phyloP scores from a whole-genome alignment of 257 asterid species.

The Nemophila menziesii region DNA sequence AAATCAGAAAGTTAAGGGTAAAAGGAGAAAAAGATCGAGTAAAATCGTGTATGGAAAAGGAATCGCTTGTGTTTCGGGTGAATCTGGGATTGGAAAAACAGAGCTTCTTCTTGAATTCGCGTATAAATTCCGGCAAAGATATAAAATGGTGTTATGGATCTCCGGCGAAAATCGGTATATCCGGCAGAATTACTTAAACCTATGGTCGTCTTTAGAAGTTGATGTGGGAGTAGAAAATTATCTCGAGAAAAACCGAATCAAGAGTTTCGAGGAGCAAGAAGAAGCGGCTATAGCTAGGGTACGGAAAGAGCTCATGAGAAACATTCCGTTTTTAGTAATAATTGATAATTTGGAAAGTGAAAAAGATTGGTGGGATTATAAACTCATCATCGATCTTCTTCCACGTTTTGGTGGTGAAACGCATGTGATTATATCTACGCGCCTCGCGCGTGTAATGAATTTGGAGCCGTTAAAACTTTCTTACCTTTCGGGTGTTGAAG shows the following conservation, averaged over 20 bases:
- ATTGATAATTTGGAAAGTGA: conserved; percentile 85
- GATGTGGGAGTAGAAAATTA: conserved; percentile 67
- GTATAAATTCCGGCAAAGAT: conserved; percentile 57
- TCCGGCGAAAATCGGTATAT: conserved; percentile 74
- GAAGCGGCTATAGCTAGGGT: conserved; percentile 61
- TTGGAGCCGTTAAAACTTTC: conserved; percentile 75
- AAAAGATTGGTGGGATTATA: conserved; percentile 98
- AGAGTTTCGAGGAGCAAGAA: conserved; percentile 82
- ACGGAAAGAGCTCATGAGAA: conserved; percentile 75
- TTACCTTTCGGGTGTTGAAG: conserved; percentile 79
- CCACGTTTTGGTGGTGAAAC: conserved; percentile 94
- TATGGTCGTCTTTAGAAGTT: conserved; percentile 61
- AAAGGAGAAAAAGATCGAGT: conserved; percentile 42
- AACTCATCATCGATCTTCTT: conserved; percentile 75
- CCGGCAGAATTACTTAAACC: conserved; percentile 62
- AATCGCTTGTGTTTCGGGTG: conserved; percentile 74
- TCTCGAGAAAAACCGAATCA: conserved; percentile 39
- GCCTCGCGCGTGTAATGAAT: conserved; percentile 59
- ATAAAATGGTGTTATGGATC: conserved; percentile 78
- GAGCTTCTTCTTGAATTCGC: conserved; percentile 77
- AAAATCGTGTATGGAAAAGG: conserved; percentile 72
- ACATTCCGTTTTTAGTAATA: conserved; percentile 57
- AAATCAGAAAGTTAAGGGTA: conserved; percentile 21
- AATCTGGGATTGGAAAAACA: conserved; percentile 75
- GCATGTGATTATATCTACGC: conserved; percentile 72